These are phyloP conservation scores for Puccinia novopanici DNA, from an alignment of 1,284 basidiomycete genomes.

Conservation along the genomic window DNA sequence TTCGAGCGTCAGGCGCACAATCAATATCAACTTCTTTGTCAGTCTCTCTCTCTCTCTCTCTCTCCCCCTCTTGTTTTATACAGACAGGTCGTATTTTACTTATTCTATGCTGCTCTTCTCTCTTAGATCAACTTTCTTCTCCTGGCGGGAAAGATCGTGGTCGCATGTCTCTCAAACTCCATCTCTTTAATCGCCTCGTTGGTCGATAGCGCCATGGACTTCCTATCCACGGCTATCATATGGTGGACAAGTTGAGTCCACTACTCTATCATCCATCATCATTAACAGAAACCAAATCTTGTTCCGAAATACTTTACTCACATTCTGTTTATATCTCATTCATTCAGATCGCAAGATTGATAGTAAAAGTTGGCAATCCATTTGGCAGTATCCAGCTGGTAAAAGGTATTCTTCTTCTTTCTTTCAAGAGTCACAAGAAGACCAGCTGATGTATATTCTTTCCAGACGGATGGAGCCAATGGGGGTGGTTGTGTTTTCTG, in stretches of 20 bases:
- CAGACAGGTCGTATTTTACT: background rate
- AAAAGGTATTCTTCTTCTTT: constrained; percentile 43
- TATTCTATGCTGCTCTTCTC: too few relatives aligned
- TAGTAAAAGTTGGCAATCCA: constrained; percentile 46
- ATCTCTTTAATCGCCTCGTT: constrained; percentile 65
- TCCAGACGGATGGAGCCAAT: constrained; percentile 56
- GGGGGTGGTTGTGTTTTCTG: constrained; percentile 63
- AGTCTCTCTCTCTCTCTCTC: background rate
- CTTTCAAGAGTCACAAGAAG: too few relatives aligned
- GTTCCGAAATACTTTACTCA: constrained; percentile 52
- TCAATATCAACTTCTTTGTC: constrained; percentile 36
- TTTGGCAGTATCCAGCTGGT: constrained; percentile 40
- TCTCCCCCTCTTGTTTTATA: background rate
- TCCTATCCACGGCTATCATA: constrained; percentile 62
- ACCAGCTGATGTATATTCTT: background rate
- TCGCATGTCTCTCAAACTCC: constrained; percentile 64
- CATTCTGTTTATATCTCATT: background rate
- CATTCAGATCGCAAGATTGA: constrained; percentile 39
- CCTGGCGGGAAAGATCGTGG: constrained; percentile 63
- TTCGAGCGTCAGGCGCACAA: constrained; percentile 25
- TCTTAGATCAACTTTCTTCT: constrained; percentile 55
- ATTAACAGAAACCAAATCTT: constrained; percentile 13
- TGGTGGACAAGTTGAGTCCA: constrained; percentile 53
- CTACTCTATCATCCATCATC: constrained; percentile 43
- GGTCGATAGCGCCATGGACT: constrained; percentile 65